Conservation (phyloP, 129 eudicot genomes). For the Kitagawia praeruptora region DNA sequence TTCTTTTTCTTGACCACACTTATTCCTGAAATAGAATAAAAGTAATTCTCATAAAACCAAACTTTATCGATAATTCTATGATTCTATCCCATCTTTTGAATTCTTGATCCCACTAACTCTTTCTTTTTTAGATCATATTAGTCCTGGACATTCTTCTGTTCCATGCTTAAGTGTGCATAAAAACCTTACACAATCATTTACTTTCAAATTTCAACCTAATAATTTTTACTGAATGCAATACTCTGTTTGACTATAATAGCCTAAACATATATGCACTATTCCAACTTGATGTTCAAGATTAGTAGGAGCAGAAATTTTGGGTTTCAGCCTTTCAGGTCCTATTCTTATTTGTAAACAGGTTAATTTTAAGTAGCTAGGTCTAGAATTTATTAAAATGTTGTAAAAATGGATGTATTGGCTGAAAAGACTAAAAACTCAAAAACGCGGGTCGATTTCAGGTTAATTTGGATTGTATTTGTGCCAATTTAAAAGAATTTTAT, state of each 20-base stretch:
- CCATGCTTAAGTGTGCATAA: background rate
- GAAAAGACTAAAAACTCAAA: background rate
- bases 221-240: background rate
- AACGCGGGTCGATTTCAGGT: background rate
- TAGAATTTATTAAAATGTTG: background rate
- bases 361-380: background rate
- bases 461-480: background rate
- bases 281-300: background rate
- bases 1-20: conserved; percentile 1
- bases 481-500: background rate
- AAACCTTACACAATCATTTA: background rate
- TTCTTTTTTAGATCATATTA: background rate
- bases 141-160: background rate
- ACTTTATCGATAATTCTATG: background rate
- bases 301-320: background rate
- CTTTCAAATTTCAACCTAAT: background rate
- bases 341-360: background rate
- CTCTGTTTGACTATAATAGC: background rate
- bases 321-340: too few relatives aligned
- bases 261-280: background rate
- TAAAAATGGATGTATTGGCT: background rate
- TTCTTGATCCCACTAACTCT: background rate
- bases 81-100: background rate
- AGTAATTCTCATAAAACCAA: background rate
- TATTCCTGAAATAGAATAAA: background rate